These are phyloP conservation scores for Durotheca rogersii DNA, from an alignment of 495 filamentous ascomycete genomes.

Conservation along the genomic window DNA sequence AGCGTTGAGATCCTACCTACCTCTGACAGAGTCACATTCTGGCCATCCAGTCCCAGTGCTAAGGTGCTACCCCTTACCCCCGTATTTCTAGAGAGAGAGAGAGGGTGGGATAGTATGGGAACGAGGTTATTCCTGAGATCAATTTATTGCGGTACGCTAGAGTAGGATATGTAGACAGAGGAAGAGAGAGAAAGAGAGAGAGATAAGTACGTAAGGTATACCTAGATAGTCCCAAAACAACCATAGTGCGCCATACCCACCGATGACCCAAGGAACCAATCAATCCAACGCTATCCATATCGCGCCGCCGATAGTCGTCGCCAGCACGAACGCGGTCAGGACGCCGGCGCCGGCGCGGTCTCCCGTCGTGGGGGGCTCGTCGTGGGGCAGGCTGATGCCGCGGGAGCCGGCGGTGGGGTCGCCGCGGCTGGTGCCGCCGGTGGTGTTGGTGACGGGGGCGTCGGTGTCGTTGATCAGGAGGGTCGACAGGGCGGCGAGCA, in stretches of 20 bases:
- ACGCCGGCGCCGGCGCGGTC: constrained; percentile 62
- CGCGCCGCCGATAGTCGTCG: constrained; percentile 27
- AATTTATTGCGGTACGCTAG: too few relatives aligned
- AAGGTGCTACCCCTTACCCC: too few relatives aligned
- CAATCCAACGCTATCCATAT: constrained; percentile 36
- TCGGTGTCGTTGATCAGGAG: constrained; percentile 44
- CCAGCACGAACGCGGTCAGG: constrained; percentile 50
- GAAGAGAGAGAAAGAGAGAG: too few relatives aligned
- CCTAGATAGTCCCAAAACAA: neutral
- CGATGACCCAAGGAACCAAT: too few relatives aligned
- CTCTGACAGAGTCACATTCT: too few relatives aligned
- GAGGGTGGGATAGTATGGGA: too few relatives aligned
- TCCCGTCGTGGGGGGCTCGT: constrained; percentile 42
- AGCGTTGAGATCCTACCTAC: too few relatives aligned
- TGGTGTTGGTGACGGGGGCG: constrained; percentile 55
- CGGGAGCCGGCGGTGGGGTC: constrained; percentile 59
- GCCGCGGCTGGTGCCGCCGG: constrained; percentile 65
- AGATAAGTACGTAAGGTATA: neutral
- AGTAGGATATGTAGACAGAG: too few relatives aligned
- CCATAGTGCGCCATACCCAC: neutral
- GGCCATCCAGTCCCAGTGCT: too few relatives aligned
- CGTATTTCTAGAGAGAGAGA: too few relatives aligned
- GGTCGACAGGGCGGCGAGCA: constrained; percentile 62
- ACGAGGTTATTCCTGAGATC: too few relatives aligned
- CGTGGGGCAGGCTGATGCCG: constrained; percentile 2